phyloP scores from a whole-genome alignment of 805 yeast species.

The Suhomyces faveliae region DNA sequence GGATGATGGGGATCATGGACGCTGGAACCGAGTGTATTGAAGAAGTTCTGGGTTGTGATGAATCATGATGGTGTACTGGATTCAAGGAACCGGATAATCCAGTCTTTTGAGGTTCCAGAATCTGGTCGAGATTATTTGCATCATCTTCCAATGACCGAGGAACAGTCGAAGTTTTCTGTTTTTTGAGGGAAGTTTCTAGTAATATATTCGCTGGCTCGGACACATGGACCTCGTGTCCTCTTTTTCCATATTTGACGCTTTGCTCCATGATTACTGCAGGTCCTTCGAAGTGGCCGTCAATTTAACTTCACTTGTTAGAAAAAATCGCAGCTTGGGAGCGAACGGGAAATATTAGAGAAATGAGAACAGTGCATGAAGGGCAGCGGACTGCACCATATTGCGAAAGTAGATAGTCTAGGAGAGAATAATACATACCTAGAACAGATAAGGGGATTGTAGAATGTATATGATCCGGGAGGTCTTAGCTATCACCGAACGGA shows the following conservation, averaged over 20 bases:
- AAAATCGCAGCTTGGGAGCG: background rate
- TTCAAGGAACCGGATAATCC: too few species aligned
- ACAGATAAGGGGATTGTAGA: too few species aligned
- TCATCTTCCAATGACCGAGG: constrained; percentile 4
- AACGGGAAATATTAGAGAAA: background rate
- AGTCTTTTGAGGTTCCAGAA: background rate
- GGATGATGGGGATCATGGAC: constrained; percentile 34
- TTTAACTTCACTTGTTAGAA: constrained; percentile 1
- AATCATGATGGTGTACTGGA: background rate
- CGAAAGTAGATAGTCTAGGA: too few species aligned
- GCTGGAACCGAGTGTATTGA: constrained; percentile 36
- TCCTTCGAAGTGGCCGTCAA: background rate
- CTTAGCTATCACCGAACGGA: background rate
- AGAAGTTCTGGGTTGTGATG: background rate
- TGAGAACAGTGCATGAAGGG: too few species aligned
- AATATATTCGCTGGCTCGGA: constrained; percentile 14
- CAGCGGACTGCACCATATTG: too few species aligned
- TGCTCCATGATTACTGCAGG: constrained; percentile 3
- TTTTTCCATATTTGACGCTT: constrained; percentile 8
- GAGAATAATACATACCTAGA: too few species aligned
- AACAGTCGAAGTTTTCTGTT: constrained; percentile 2
- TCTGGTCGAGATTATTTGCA: constrained; percentile 1
- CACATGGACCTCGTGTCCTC: constrained; percentile 14
- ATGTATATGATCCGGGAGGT: too few species aligned
- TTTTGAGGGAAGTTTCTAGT: constrained; percentile 9